These are phyloP conservation scores for Lenzites betulinus DNA, from an alignment of 768 basidiomycete species.

Conservation along the genomic window DNA sequence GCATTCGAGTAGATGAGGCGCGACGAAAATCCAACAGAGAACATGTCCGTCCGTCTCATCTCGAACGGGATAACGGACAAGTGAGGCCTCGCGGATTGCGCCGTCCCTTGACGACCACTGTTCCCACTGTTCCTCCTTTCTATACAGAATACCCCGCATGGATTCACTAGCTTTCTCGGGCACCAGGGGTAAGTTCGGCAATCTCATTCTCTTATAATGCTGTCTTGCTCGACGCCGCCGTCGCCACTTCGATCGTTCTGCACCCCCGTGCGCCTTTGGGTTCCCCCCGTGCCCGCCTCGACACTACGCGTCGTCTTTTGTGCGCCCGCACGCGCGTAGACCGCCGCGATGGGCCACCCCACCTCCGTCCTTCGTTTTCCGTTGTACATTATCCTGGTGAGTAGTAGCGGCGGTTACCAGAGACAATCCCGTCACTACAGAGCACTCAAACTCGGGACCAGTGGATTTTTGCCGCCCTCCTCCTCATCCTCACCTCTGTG, in stretches of 20 bases:
- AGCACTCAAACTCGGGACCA: neutral
- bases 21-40: neutral
- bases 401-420: neutral
- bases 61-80: no score
- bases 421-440: neutral
- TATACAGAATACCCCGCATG: neutral
- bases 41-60: no score
- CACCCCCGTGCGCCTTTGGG: no score
- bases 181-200: neutral
- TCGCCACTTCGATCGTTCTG: neutral
- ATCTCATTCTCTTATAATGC: neutral
- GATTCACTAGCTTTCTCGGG: no score
- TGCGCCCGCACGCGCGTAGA: slow-evolving; percentile 14
- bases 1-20: neutral
- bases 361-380: slow-evolving; percentile 21
- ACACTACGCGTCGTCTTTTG: neutral
- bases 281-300: no score
- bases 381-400: slow-evolving; percentile 23
- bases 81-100: neutral
- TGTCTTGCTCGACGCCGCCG: neutral
- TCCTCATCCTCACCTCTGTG: slow-evolving; percentile 26
- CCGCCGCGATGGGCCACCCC: slow-evolving; percentile 20
- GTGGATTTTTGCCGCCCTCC: slow-evolving; percentile 28
- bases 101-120: neutral
- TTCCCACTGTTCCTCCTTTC: neutral